Conservation (phyloP, 2,329 filamentous ascomycete species). For the Pleomassaria siparia region DNA sequence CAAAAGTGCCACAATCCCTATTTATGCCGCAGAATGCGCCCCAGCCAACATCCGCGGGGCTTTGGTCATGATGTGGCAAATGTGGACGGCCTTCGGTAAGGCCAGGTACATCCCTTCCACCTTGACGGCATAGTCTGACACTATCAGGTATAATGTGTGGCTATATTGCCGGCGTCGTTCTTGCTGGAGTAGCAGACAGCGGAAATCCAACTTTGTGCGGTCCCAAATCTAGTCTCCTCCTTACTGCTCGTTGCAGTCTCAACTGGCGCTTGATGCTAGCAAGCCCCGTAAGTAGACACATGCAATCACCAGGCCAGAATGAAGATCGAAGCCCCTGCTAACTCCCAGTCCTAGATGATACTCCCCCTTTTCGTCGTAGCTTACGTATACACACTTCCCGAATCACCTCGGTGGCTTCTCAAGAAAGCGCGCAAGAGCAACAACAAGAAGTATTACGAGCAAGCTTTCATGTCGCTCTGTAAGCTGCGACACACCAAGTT, state of each 20-base stretch:
- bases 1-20: constrained; percentile 41
- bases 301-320: background rate
- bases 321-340: background rate
- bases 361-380: constrained; percentile 19
- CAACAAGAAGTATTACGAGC: constrained; percentile 20
- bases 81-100: constrained; percentile 29
- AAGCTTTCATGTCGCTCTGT: constrained; percentile 40
- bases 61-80: constrained; percentile 53
- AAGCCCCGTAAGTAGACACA: constrained; percentile 12
- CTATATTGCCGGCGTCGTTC: constrained; percentile 20
- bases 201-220: constrained; percentile 8
- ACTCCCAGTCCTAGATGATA: constrained; percentile 15
- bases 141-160: constrained; percentile 20
- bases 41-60: constrained; percentile 50
- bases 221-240: constrained; percentile 3
- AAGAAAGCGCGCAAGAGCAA: constrained; percentile 20
- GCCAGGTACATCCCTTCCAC: background rate
- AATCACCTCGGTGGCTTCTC: constrained; percentile 25
- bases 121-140: background rate
- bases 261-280: constrained; percentile 26
- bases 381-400: constrained; percentile 20
- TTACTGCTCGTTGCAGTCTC: constrained; percentile 13
- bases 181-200: constrained; percentile 15
- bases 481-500: constrained; percentile 55
- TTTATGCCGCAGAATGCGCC: constrained; percentile 49